Conservation (phyloP, 1,284 basidiomycete genomes). For the Xerocomus minutiporus region DNA sequence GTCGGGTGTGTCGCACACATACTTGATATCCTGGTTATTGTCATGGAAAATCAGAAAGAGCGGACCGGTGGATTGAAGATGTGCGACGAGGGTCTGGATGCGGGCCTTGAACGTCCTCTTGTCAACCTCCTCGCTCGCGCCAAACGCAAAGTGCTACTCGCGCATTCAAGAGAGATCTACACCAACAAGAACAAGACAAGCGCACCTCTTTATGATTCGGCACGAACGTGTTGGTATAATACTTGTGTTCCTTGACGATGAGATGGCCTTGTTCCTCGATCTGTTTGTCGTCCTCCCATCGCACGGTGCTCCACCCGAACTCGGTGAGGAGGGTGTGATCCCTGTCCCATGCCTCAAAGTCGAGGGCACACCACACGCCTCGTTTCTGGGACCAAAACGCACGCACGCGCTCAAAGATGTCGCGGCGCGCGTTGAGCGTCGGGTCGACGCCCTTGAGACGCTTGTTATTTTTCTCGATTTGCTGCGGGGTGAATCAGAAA, state of each 20-base stretch:
- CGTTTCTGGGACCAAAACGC: conserved; percentile 54
- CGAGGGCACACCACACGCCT: conserved; percentile 70
- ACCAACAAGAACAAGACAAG: not conserved
- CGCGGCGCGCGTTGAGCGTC: conserved; percentile 50
- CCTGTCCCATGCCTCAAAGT: conserved; percentile 77
- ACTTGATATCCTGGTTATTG: conserved; percentile 69
- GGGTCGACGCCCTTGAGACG: conserved; percentile 59
- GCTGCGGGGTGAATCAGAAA: conserved; percentile 37
- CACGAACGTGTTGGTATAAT: conserved; percentile 62
- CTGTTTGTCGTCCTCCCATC: conserved; percentile 50
- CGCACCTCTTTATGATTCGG: conserved; percentile 56
- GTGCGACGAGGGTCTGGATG: conserved; percentile 48
- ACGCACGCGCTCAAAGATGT: conserved; percentile 64
- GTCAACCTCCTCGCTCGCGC: conserved; percentile 51
- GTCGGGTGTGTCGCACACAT: conserved; percentile 16
- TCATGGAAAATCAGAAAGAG: conserved; percentile 82
- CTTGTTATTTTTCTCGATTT: conserved; percentile 74
- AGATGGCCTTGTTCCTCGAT: conserved; percentile 54
- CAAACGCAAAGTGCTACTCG: conserved; percentile 60
- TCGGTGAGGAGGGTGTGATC: conserved; percentile 70
- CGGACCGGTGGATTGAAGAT: conserved; percentile 46
- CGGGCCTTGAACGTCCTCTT: conserved; percentile 49
- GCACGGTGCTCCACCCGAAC: conserved; percentile 63
- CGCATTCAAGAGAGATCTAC: not conserved
- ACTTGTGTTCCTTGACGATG: conserved; percentile 58